Evolutionary conservation across 2,329 filamentous ascomycete genomes (phyloP), one percentile per base, ranked within the genome.

Genomic region (Leptographium flavum): DNA sequence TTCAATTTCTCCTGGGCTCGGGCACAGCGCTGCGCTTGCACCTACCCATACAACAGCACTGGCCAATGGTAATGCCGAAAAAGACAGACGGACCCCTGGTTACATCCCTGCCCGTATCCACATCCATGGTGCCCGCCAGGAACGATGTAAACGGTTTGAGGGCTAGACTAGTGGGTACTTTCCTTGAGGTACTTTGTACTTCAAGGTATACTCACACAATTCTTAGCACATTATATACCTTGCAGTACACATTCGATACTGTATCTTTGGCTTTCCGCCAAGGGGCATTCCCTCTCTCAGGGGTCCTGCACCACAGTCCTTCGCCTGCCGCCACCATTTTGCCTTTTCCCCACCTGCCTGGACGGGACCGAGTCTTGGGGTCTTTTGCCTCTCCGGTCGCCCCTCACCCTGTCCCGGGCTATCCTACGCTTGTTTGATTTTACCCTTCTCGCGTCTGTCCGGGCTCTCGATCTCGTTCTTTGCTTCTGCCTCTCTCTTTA

Each of bases 61-160:
- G 32, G 14, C 47, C 45, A 49, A 47, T 49, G 10, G 31, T 3
- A 31, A 19, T 32, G n/a, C 39, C 19, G 28, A 27, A 39, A 44
- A 22, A 38, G 14, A 32, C 19, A 45, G 43, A 27, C 36, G 8
- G 2, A 8, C 13, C 27, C 41, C 38, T 21, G 21, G 25, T 32
- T 22, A 17, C 22, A 46, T 32, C 47, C 47, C 40, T 46, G 47
- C 35, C 43, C 36, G 43, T 41, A 39, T 27, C 43, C 39, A 42
- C 42, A 39, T 32, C 47, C 39, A 30, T 49, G 45, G 47, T 30
- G 42, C 33, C 45, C 42, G 42, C 36, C 33, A 47, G 45, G 45
- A 38, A 43, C 39, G 42, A 47, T 47, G 36, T 33, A 45, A 47
- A 49, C 45, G 47, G 43, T 49, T 45, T 45, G 36, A 21, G 42